A percentile compares a stretch with the other conserved stretches of the same genome.
phyloP scores from a whole-genome alignment of 73 alveolate genomes.

The Uronychia setigera region DNA sequence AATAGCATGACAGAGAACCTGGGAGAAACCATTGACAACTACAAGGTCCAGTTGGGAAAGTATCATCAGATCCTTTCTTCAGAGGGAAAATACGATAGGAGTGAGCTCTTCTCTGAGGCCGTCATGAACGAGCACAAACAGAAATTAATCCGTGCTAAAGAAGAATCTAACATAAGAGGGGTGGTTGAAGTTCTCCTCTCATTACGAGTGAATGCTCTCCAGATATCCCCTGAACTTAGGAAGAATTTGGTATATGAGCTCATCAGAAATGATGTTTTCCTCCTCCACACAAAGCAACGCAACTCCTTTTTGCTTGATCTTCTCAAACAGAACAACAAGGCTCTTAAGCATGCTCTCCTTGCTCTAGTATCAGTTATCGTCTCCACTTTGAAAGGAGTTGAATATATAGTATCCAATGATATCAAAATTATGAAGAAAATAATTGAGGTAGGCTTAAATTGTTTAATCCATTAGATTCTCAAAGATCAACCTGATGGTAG shows the following conservation, averaged over 20 bases:
- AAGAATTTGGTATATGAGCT: conserved; percentile 90
- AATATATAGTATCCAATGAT: conserved; percentile 84
- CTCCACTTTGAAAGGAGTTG: conserved; percentile 92
- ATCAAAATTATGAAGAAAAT: conserved; percentile 81
- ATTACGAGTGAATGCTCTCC: conserved; percentile 94
- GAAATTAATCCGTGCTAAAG: conserved; percentile 79
- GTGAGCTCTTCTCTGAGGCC: conserved; percentile 87
- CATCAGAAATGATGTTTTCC: conserved; percentile 92
- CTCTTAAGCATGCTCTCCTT: conserved; percentile 89
- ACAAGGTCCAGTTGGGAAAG: conserved; percentile 93
- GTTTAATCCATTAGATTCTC: conserved; percentile 63
- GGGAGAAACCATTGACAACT: conserved; percentile 91
- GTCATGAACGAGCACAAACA: conserved; percentile 96
- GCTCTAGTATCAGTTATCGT: conserved; percentile 90
- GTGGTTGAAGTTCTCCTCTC: conserved; percentile 93
- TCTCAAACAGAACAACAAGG: conserved; percentile 71
- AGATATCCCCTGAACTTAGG: conserved; percentile 96
- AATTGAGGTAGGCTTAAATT: conserved; percentile 44
- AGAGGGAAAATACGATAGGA: conserved; percentile 92
- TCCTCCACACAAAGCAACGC: conserved; percentile 76
- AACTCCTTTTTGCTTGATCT: conserved; percentile 71
- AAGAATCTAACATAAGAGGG: conserved; percentile 73
- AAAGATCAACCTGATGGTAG: conserved; percentile 92
- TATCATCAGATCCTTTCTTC: conserved; percentile 88
- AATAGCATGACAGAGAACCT: conserved; percentile 87